Conservation (phyloP, 306 rosid species). For the Begonia masoniana region DNA sequence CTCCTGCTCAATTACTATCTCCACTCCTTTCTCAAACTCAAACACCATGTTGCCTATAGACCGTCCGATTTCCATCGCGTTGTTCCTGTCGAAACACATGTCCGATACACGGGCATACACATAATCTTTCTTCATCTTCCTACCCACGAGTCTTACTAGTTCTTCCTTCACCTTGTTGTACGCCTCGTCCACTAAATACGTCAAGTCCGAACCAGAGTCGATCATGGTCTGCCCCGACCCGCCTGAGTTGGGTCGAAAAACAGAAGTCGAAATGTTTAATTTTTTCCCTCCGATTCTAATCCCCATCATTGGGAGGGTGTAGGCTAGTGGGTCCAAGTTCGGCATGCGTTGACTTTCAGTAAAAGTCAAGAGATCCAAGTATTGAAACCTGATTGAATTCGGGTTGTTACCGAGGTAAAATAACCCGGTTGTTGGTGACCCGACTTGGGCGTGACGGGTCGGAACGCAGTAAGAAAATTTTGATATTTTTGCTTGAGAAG, state of each 20-base stretch:
- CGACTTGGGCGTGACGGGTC: constrained; percentile 12
- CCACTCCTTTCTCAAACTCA: constrained; percentile 62
- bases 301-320: constrained; percentile 50
- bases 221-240: constrained; percentile 91
- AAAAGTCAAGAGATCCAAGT: constrained; percentile 40
- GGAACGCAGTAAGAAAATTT: constrained; percentile 86
- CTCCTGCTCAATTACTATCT: constrained; percentile 40
- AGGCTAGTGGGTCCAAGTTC: constrained; percentile 65
- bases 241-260: constrained; percentile 42
- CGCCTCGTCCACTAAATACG: constrained; percentile 59
- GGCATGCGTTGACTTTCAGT: constrained; percentile 54
- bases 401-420: constrained; percentile 72
- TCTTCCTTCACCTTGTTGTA: constrained; percentile 45
- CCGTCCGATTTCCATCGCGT: constrained; percentile 35
- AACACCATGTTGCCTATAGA: constrained; percentile 50
- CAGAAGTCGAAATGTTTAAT: constrained; percentile 23
- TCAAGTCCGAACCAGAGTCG: constrained; percentile 77
- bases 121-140: constrained; percentile 46
- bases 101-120: constrained; percentile 46
- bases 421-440: constrained; percentile 30
- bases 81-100: constrained; percentile 47
- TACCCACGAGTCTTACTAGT: constrained; percentile 38
- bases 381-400: constrained; percentile 26
- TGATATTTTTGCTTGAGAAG: constrained; percentile 54
- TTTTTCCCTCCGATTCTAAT: constrained; percentile 32